Conservation (phyloP, 768 basidiomycete species). For the Macrolepiota albuminosa region DNA sequence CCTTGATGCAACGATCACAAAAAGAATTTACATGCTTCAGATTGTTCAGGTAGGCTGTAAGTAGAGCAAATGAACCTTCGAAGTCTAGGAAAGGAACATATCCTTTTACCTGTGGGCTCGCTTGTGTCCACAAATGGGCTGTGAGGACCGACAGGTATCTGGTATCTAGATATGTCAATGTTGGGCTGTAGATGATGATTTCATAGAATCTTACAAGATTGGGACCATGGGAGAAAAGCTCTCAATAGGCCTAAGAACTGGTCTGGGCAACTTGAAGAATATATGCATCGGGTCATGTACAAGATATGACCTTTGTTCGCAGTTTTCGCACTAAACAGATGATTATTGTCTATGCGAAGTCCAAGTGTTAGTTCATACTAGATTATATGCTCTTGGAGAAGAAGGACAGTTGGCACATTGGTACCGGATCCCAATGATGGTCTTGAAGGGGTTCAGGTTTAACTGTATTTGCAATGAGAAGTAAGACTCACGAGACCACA, state of each 20-base stretch:
- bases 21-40: conserved; percentile 64
- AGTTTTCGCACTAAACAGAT: conserved; percentile 61
- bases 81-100: not conserved
- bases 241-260: conserved; percentile 55
- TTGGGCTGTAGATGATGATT: not conserved
- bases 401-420: conserved; percentile 92
- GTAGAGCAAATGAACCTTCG: not conserved
- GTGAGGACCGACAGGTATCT: conserved; percentile 53
- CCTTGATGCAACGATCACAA: conserved; percentile 83
- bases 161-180: conserved; percentile 47
- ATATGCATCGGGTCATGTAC: conserved; percentile 82
- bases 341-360: not conserved
- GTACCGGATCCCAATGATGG: conserved; percentile 74
- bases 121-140: conserved; percentile 29
- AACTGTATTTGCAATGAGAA: not conserved
- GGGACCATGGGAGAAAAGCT: conserved; percentile 63
- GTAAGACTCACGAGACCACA: conserved; percentile 47
- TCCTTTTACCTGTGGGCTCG: conserved; percentile 53
- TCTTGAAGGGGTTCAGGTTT: conserved; percentile 31
- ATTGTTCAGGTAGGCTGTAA: conserved; percentile 54
- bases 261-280: conserved; percentile 84
- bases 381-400: conserved; percentile 58
- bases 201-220: conserved; percentile 42
- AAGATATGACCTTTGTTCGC: conserved; percentile 73
- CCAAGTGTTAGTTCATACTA: conserved; percentile 46